Conservation (phyloP, 139 green algal species). For the Coelastrella sp. region DNA sequence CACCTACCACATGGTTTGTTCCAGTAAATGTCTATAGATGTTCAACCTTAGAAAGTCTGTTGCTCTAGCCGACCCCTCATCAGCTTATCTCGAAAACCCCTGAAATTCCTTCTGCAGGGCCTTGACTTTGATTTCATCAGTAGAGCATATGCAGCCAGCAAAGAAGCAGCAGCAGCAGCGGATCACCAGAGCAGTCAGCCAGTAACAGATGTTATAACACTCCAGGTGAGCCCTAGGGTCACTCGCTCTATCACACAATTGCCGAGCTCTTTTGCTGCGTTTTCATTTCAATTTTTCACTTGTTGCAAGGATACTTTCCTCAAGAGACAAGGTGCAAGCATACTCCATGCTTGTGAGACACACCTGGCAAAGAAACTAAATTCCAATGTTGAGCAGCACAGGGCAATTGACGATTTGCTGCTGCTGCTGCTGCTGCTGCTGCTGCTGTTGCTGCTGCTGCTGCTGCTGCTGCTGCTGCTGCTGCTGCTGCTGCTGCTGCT, state of each 20-base stretch:
- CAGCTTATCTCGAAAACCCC: background rate
- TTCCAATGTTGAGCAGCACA: too few species aligned
- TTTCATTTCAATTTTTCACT: background rate
- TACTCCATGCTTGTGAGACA: too few species aligned
- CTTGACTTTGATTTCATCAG: conserved; percentile 67
- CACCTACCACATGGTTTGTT: too few species aligned
- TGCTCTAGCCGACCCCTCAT: background rate
- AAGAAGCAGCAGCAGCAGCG: conserved; percentile 43
- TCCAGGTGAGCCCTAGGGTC: conserved; percentile 15
- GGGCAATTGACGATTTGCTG: background rate
- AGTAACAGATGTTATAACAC: conserved; percentile 43
- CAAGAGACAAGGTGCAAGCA: background rate
- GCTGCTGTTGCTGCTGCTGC: too few species aligned
- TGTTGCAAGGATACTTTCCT: background rate
- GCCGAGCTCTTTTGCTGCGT: background rate
- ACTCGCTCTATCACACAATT: background rate
- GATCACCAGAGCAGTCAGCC: background rate
- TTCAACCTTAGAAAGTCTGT: background rate
- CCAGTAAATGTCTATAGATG: background rate
- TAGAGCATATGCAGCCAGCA: conserved; percentile 62
- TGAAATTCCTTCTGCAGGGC: conserved; percentile 31
- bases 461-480: too few species aligned
- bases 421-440: too few species aligned
- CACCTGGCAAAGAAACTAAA: too few species aligned
- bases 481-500: background rate